phyloP scores from a whole-genome alignment of 768 basidiomycete genomes.

The Boletus tomentosulus region DNA sequence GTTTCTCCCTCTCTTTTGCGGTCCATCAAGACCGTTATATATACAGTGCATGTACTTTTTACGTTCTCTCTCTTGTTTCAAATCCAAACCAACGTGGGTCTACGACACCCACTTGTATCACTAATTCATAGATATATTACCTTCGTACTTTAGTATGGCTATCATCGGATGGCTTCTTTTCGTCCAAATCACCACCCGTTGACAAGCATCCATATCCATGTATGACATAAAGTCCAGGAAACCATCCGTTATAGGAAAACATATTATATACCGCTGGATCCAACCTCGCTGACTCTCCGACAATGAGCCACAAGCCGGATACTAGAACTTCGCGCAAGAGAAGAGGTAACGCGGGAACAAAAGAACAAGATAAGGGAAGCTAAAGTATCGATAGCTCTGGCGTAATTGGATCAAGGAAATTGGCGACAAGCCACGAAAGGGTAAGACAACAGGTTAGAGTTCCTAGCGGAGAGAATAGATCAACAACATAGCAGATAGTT shows the following conservation, averaged over 20 bases:
- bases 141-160: constrained; percentile 2
- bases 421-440: not conserved
- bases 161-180: not conserved
- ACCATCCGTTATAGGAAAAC: not conserved
- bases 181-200: not conserved
- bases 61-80: not conserved
- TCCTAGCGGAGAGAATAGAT: constrained; percentile 1
- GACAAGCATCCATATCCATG: not conserved
- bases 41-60: not conserved
- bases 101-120: not conserved
- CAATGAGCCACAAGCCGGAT: not conserved
- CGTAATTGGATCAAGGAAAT: not conserved
- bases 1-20: not conserved
- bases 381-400: not conserved
- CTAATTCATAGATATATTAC: constrained; percentile 1
- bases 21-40: not conserved
- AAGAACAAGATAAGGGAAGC: not conserved
- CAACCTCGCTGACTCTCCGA: constrained; percentile 7
- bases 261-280: constrained; percentile 4
- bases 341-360: constrained; percentile 7
- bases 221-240: not conserved
- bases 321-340: not conserved
- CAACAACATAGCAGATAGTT: constrained; percentile 11
- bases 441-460: constrained; percentile 7
- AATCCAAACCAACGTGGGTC: not conserved